phyloP scores from a whole-genome alignment of 352 stramenopile species.

The Globisporangium carolinianum region DNA sequence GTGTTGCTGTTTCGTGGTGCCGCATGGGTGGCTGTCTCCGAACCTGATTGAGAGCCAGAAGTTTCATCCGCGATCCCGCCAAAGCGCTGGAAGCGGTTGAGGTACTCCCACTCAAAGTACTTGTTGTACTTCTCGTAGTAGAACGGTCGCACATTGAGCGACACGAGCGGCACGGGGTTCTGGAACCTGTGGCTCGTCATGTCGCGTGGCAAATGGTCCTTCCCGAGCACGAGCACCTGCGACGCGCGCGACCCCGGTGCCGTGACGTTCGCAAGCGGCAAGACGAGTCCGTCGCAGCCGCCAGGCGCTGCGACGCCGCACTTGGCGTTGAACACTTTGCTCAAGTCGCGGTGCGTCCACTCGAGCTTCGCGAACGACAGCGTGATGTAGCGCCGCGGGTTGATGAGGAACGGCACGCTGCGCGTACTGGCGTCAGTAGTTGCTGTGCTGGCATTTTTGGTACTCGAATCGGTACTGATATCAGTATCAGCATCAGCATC shows the following conservation, averaged over 20 bases:
- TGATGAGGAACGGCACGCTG: slow-evolving; percentile 14
- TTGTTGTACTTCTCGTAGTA: slow-evolving; percentile 9
- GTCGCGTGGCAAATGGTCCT: neutral
- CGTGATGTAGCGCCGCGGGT: slow-evolving; percentile 22
- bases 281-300: slow-evolving; percentile 20
- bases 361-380: slow-evolving; percentile 31
- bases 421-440: neutral
- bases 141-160: slow-evolving; percentile 15
- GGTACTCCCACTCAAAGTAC: slow-evolving; percentile 26
- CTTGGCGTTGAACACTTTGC: slow-evolving; percentile 21
- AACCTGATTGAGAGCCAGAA: no score
- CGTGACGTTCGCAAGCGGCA: slow-evolving; percentile 15
- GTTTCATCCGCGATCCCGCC: neutral
- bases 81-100: slow-evolving; percentile 16
- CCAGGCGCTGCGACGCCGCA: slow-evolving; percentile 7
- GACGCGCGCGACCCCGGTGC: neutral
- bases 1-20: slow-evolving; percentile 2
- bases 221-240: slow-evolving; percentile 7
- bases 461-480: neutral
- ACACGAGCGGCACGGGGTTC: slow-evolving; percentile 17
- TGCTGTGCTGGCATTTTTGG: neutral
- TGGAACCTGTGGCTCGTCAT: neutral
- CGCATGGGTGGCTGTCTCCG: neutral
- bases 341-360: slow-evolving; percentile 25
- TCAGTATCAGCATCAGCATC: no score